Evolutionary conservation across 2,329 filamentous ascomycete genomes (phyloP), one percentile per base, ranked within the genome.

Genomic region (Thielaviopsis euricoi): DNA sequence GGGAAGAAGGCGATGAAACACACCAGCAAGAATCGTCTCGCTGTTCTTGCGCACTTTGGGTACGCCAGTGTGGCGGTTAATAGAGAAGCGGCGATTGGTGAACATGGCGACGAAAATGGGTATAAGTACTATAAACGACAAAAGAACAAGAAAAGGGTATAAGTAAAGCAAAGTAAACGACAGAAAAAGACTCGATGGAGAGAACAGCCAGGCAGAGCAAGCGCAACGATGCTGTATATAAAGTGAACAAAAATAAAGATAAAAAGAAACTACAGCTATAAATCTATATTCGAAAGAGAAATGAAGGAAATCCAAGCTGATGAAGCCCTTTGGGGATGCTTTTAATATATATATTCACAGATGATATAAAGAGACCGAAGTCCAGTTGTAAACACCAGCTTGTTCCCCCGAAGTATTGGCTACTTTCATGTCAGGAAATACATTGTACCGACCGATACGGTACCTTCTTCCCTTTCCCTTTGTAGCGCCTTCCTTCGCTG

Each of bases 51-150:
- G 43, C 70, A 67, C 48, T 66, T 80, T 76, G 60, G 81, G 81
- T 48, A 77, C 75, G 64, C 81, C 81, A 56, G 81, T 82, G 66
- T 82, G 79, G 66, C 80, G 75, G 70, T 84, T 83, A 71, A 84
- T 83, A 62, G 79, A 82, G 69, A 83, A 83, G 23, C 59, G 82
- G 71, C 81, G 78, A 60, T 74, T 75, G 66, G 72, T 70, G 64
- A 79, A 79, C 72, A 77, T 77, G 57, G 64, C 71, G 66, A 56
- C 58, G 55, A 25, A 22, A 7, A n/a, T n/a, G 51, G 19, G 40
- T 48, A 22, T 17, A 23, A 37, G 46, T 25, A 50, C 25, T 29
- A 50, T 52, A 58, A 29, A 22, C 15, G 19, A 55, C 23, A 49
- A 33, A 26, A 26, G 17, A 51, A 49, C 13, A 26, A n/a, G n/a